These are phyloP conservation scores for Bryoerythrophyllum caledonicum DNA, from an alignment of 225 moss, liverwort and hornwort species.

Conservation along the genomic window DNA sequence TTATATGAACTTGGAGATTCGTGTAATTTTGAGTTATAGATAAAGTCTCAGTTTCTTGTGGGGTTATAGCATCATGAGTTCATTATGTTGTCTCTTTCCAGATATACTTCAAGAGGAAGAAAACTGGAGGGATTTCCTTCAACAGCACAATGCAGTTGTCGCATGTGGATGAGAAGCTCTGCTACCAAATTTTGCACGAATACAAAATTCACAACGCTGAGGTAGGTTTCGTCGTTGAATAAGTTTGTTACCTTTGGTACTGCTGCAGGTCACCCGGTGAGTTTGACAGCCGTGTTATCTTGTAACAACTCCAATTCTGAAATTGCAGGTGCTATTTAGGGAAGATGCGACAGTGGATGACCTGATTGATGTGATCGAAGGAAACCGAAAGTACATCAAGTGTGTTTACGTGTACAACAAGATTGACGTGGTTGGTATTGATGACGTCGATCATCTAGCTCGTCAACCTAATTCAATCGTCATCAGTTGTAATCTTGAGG, in stretches of 20 bases:
- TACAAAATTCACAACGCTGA: constrained; percentile 99
- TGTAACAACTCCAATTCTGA: constrained; percentile 16
- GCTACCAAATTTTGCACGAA: constrained; percentile 98
- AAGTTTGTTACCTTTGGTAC: background rate
- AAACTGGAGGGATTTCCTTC: constrained; percentile 98
- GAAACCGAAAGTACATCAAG: constrained; percentile 99
- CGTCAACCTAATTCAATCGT: constrained; percentile 98
- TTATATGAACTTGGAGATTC: constrained; percentile 5
- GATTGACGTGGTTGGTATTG: constrained; percentile 99
- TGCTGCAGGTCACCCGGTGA: background rate
- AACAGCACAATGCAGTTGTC: constrained; percentile 89
- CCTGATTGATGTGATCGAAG: constrained; percentile 99
- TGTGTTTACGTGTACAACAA: constrained; percentile 99
- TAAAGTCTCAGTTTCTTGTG: constrained; percentile 7
- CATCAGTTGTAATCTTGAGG: constrained; percentile 99
- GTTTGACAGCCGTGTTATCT: constrained; percentile 10
- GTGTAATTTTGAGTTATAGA: background rate
- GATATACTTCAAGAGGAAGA: constrained; percentile 99
- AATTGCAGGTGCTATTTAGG: constrained; percentile 88
- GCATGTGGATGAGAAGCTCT: constrained; percentile 99
- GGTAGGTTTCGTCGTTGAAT: constrained; percentile 39
- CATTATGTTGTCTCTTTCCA: constrained; percentile 30
- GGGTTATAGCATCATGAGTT: constrained; percentile 4
- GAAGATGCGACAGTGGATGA: constrained; percentile 99
- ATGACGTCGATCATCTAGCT: constrained; percentile 97